Conservation (phyloP, 2,329 filamentous ascomycete genomes). For the Aspergillus pseudonomiae region DNA sequence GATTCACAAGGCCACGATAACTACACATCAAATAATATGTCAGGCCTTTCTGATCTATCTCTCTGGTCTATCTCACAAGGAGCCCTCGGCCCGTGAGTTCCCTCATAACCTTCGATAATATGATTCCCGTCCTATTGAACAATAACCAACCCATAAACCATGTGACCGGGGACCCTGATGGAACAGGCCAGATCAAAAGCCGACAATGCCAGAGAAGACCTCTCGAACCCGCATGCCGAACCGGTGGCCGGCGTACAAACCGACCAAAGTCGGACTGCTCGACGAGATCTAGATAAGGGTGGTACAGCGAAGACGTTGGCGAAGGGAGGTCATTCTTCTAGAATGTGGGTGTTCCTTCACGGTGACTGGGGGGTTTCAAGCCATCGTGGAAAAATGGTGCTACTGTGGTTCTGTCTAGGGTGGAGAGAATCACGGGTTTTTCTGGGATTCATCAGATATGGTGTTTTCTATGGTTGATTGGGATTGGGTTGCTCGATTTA, state of each 20-base stretch:
- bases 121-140: too few relatives aligned
- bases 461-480: background rate
- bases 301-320: conserved; percentile 1
- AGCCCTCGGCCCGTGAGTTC: conserved; percentile 11
- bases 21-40: background rate
- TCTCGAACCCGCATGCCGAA: background rate
- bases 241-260: background rate
- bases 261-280: background rate
- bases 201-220: conserved; percentile 1
- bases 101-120: background rate
- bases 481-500: too few relatives aligned
- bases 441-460: background rate
- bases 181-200: background rate
- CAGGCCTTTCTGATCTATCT: conserved; percentile 9
- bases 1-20: background rate
- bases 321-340: background rate
- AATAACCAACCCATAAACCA: background rate
- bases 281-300: conserved; percentile 1
- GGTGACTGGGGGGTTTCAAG: background rate
- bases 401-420: background rate
- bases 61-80: conserved; percentile 13
- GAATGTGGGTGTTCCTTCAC: background rate
- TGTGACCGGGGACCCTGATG: background rate
- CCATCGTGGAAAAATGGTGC: background rate
- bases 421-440: background rate